Evolutionary conservation across 1,284 basidiomycete genomes (phyloP).

Genomic region (Microbotryum lychnidis-dioicae): DNA sequence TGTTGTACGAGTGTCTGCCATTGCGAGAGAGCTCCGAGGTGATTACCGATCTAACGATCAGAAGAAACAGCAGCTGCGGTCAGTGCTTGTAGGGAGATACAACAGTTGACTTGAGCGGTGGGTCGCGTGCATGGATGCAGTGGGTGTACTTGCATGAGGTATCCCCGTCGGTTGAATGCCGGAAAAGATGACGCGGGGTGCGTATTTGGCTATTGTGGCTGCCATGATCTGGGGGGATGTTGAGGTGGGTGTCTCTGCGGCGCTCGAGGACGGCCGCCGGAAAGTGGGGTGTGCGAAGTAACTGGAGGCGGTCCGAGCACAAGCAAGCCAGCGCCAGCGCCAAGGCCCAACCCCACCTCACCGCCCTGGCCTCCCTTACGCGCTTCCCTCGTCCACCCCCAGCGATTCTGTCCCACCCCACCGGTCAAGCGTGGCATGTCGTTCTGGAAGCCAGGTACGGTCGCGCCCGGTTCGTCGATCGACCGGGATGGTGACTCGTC

Average conservation of each 20-base stretch:
- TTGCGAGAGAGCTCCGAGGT: slow-evolving; percentile 78
- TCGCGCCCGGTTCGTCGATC: slow-evolving; percentile 60
- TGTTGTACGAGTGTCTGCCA: slow-evolving; percentile 53
- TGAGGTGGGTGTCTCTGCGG: too few relatives aligned
- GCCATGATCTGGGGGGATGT: not conserved
- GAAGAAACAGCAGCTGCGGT: not conserved
- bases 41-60: slow-evolving; percentile 70
- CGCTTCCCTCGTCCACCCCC: not conserved
- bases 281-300: not conserved
- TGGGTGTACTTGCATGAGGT: slow-evolving; percentile 55
- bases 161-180: slow-evolving; percentile 79
- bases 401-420: not conserved
- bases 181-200: slow-evolving; percentile 53
- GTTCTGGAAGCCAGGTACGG: slow-evolving; percentile 59
- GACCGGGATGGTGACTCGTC: slow-evolving; percentile 73
- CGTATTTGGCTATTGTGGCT: too few relatives aligned
- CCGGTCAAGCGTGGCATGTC: slow-evolving; percentile 16
- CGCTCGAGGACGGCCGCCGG: too few relatives aligned
- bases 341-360: too few relatives aligned
- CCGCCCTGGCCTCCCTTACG: too few relatives aligned
- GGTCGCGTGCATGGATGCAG: not conserved
- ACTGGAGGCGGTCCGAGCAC: too few relatives aligned
- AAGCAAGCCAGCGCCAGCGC: too few relatives aligned
- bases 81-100: not conserved
- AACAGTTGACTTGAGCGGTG: not conserved